Percentiles rank a stretch among this genome's conserved stretches.
phyloP scores from a whole-genome alignment of 306 rosid genomes.

The Acmispon strigosus region DNA sequence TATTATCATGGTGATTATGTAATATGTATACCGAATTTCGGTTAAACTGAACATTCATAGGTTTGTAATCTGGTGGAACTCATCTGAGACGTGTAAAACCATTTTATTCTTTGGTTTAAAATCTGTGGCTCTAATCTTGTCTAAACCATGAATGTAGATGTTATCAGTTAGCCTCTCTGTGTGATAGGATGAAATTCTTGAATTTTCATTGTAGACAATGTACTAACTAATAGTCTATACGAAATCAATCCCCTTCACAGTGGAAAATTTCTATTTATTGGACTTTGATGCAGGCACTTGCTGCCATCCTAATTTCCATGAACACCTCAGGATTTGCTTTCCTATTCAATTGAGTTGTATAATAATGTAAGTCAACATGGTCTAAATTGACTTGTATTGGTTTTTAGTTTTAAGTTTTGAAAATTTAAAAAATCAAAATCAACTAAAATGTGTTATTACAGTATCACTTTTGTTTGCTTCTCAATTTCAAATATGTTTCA shows the following conservation, averaged over 20 bases:
- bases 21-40: no score
- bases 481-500: no score
- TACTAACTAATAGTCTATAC: background rate
- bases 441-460: no score
- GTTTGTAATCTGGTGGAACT: no score
- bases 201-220: conserved; percentile 2
- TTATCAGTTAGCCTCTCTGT: background rate
- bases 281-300: background rate
- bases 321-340: background rate
- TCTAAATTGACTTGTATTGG: background rate
- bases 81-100: no score
- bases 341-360: background rate
- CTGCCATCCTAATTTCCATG: background rate
- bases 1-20: no score
- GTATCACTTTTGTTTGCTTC: no score
- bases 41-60: no score
- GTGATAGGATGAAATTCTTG: background rate
- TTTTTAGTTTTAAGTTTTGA: no score
- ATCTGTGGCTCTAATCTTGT: background rate
- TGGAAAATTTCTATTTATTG: background rate
- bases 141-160: no score
- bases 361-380: background rate
- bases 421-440: no score
- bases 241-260: background rate
- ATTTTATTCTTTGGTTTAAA: background rate